Base-by-base conservation (phyloP, 192 early-diverging fungal genomes). In the Chytriomyces hyalinus region DNA sequence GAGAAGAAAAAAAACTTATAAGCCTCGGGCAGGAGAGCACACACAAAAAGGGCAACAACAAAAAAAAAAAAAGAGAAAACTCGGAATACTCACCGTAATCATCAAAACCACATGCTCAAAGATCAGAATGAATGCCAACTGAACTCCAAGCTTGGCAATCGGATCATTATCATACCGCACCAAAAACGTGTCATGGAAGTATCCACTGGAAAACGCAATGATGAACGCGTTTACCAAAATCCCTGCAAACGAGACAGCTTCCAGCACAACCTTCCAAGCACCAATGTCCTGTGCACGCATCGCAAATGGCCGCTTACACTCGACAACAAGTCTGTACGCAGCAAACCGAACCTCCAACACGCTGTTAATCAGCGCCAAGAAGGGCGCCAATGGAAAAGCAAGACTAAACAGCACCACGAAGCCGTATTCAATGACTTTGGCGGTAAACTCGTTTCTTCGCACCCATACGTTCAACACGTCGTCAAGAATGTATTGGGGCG, bases 381-480 rank as follows among this genome's bases (percentile, higher is more conserved):
- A 65, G 4, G 92, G 88, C 3, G 90, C 92, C 22, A 94, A 78
- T 10, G 93, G 93, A 70, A 92, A 92, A 1, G 89, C 85, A 36
- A 79, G 72, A 4, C 88, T 87, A 80, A 94, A 92, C 50, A 93
- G 74, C 6, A 85, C 79, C 60, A 93, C 84, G 80, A 89, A 93
- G 9, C 92, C 93, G 84, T 90, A 92, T 80, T 92, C 89, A 28
- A 91, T 78, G 47, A n/a, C 53, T 57, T 57, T 57, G 63, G n/a
- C 28, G 20, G 61, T 47, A 48, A 75, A 65, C 44, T 75, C 61
- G 22, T 36, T n/a, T n/a, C 48, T 10, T 43, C 43, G 67, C 7
- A 59, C 46, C 76, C 76, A 78, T 3, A 59, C 48, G 28, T 70
- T 36, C 24, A 78, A 49, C 13, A 78, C 47, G 28, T 61, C 66